These are phyloP conservation scores for Diplodia intermedia DNA, from an alignment of 2,329 filamentous ascomycete genomes.

Conservation along the genomic window DNA sequence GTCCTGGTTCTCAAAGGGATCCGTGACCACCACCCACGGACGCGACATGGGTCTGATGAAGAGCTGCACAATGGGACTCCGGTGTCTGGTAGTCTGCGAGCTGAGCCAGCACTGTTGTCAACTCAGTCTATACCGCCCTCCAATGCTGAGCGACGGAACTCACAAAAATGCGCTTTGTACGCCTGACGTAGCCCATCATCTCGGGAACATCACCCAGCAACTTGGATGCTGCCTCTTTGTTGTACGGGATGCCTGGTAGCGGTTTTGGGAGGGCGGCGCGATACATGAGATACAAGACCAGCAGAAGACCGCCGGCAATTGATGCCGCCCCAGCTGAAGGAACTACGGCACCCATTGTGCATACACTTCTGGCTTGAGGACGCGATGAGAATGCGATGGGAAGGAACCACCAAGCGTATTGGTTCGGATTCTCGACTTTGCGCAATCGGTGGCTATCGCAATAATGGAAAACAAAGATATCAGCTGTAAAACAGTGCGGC, in stretches of 20 bases:
- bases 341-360: not conserved
- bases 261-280: slow-evolving; percentile 50
- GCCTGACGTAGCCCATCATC: slow-evolving; percentile 47
- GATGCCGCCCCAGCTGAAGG: not conserved
- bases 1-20: slow-evolving; percentile 54
- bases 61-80: slow-evolving; percentile 56
- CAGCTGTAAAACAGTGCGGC: not conserved
- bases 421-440: too few species aligned
- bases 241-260: slow-evolving; percentile 57
- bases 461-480: too few species aligned
- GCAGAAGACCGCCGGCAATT: slow-evolving; percentile 19
- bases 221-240: slow-evolving; percentile 44
- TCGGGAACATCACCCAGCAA: slow-evolving; percentile 55
- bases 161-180: slow-evolving; percentile 39
- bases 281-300: slow-evolving; percentile 36
- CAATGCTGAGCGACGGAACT: slow-evolving; percentile 9
- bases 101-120: slow-evolving; percentile 41
- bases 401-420: too few species aligned
- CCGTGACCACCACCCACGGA: slow-evolving; percentile 55
- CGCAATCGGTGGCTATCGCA: not conserved
- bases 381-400: too few species aligned
- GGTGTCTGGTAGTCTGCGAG: slow-evolving; percentile 37
- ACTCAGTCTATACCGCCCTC: too few species aligned
- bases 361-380: not conserved
- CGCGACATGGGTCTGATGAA: slow-evolving; percentile 55